Evolutionary conservation across 805 yeast genomes (phyloP).

Genomic region (Limtongozyma cylindracea): DNA sequence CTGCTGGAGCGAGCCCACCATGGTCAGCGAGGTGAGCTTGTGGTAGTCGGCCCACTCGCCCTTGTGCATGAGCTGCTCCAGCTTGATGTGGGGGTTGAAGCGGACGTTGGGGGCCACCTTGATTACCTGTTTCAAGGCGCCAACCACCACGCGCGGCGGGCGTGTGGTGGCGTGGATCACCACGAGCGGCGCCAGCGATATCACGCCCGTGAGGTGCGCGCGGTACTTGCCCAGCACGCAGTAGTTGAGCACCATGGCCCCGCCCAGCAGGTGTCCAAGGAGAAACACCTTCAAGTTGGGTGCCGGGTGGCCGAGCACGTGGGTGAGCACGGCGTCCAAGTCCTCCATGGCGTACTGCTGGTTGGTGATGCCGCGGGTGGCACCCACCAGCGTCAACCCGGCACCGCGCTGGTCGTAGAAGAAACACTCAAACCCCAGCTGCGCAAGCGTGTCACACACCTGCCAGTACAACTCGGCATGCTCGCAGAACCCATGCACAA

Average conservation of each 20-base stretch:
- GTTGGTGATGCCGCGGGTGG: conserved; percentile 25
- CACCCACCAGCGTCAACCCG: conserved; percentile 34
- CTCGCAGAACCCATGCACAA: conserved; percentile 57
- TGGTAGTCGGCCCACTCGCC: conserved; percentile 18
- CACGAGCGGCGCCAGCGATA: conserved; percentile 35
- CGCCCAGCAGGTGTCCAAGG: conserved; percentile 67
- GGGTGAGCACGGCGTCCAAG: conserved; percentile 31
- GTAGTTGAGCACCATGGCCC: conserved; percentile 43
- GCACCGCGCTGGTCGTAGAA: conserved; percentile 60
- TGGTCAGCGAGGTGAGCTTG: conserved; percentile 7
- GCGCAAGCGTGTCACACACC: conserved; percentile 23
- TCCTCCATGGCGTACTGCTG: conserved; percentile 32
- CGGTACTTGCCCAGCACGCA: conserved; percentile 25
- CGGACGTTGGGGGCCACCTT: conserved; percentile 18
- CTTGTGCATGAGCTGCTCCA: conserved; percentile 28
- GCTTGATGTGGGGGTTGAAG: conserved; percentile 26
- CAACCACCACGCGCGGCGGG: conserved; percentile 19
- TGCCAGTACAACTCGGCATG: conserved; percentile 20
- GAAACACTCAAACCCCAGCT: conserved; percentile 34
- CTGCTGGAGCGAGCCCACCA: conserved; percentile 28
- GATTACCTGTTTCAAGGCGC: conserved; percentile 12
- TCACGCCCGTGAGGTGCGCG: conserved; percentile 18
- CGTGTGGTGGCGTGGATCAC: conserved; percentile 26
- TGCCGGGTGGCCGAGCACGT: conserved; percentile 13
- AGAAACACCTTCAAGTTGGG: too few relatives aligned